phyloP scores from a whole-genome alignment of 495 filamentous ascomycete species.

The Daldinia caldariorum region DNA sequence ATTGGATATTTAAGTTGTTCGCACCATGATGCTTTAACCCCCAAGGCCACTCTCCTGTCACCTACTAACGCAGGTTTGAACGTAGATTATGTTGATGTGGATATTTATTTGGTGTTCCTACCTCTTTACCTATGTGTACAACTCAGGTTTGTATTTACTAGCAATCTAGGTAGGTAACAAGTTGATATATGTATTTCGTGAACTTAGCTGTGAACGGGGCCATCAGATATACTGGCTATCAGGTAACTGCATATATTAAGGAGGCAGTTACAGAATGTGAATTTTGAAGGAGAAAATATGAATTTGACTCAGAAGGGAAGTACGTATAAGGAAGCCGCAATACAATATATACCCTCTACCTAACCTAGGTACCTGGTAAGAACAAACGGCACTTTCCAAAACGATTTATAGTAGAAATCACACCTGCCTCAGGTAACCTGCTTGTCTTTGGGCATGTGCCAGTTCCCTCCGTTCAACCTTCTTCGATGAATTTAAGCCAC shows the following conservation, averaged over 20 bases:
- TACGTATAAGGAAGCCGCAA: not conserved
- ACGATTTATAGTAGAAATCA: not conserved
- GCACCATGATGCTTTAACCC: no score
- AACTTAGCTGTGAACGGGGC: not conserved
- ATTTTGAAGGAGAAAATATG: not conserved
- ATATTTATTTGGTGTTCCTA: no score
- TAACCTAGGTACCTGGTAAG: no score
- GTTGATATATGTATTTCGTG: no score
- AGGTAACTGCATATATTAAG: not conserved
- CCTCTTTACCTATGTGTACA: no score
- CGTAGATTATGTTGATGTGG: not conserved
- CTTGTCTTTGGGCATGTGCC: not conserved
- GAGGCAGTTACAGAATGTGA: no score
- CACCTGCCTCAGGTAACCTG: not conserved
- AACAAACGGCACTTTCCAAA: not conserved
- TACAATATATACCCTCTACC: not conserved
- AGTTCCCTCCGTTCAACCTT: not conserved
- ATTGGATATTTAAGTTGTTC: conserved; percentile 10
- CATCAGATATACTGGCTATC: not conserved
- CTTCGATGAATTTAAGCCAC: not conserved
- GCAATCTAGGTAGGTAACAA: no score
- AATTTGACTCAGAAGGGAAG: not conserved
- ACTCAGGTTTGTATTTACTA: no score
- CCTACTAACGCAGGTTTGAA: not conserved
- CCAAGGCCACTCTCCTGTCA: not conserved